These are phyloP conservation scores for Santalum album DNA, from an alignment of 164 flowering plant genomes.

Conservation along the genomic window DNA sequence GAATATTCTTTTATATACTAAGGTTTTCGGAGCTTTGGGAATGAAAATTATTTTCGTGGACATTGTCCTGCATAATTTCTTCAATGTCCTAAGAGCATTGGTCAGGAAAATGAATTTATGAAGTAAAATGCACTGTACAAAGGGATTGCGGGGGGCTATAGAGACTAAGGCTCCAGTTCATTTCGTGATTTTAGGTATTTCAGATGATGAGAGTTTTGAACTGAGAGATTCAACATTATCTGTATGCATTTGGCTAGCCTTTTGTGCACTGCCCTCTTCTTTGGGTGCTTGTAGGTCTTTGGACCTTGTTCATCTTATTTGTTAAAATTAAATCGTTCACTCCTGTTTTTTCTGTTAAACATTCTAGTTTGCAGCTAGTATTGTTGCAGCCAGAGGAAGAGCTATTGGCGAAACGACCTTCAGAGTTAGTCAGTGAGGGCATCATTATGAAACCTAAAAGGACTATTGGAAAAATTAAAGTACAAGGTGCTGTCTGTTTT, in stretches of 20 bases:
- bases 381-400: constrained; percentile 1
- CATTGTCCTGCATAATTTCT: no score
- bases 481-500: background rate
- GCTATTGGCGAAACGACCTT: background rate
- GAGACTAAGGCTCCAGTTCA: no score
- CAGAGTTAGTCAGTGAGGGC: background rate
- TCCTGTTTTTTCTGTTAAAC: background rate
- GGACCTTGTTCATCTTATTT: background rate
- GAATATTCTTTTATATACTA: no score
- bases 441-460: background rate
- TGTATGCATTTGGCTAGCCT: no score
- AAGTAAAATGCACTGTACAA: no score
- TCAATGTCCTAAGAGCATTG: no score
- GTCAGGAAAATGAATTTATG: no score
- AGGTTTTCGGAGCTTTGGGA: background rate
- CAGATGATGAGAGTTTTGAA: no score
- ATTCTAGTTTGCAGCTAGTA: constrained; percentile 1
- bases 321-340: background rate
- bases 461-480: background rate
- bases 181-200: no score
- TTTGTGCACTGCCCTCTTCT: background rate
- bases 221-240: no score
- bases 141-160: no score
- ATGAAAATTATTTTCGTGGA: no score
- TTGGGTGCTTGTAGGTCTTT: background rate